Percentiles rank a stretch among this genome's conserved stretches.
Conservation (phyloP, 331 rosid genomes). For the Spiraea crenata region DNA sequence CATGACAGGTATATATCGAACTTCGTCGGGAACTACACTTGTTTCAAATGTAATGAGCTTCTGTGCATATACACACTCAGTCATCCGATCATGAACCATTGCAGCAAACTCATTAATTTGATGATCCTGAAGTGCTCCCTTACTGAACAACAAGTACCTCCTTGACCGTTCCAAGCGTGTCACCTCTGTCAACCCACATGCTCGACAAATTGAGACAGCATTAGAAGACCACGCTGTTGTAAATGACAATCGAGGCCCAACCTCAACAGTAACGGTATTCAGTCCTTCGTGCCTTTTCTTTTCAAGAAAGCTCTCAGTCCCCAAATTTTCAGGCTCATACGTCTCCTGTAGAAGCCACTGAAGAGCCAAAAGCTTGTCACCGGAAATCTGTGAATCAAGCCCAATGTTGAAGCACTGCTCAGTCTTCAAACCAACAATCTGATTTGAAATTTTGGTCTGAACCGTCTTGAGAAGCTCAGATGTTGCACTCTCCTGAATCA, state of each 20-base stretch:
- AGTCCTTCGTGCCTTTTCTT: slow-evolving; percentile 38
- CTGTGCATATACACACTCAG: slow-evolving; percentile 69
- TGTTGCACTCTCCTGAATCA: too few species aligned
- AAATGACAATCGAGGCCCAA: too few species aligned
- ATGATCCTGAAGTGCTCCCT: slow-evolving; percentile 18
- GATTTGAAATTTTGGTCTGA: too few species aligned
- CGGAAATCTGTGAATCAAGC: slow-evolving; percentile 42
- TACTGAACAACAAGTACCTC: too few species aligned
- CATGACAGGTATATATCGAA: slow-evolving; percentile 63
- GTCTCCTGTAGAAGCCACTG: slow-evolving; percentile 90
- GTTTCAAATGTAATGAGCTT: slow-evolving; percentile 70
- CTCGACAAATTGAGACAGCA: slow-evolving; percentile 81
- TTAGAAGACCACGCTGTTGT: slow-evolving; percentile 43
- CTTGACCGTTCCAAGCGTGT: too few species aligned
- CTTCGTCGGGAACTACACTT: slow-evolving; percentile 62
- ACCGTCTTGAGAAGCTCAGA: too few species aligned
- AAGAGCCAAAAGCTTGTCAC: slow-evolving; percentile 45
- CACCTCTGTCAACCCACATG: slow-evolving; percentile 43
- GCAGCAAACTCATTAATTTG: slow-evolving; percentile 69
- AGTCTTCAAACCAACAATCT: too few species aligned
- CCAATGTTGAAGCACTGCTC: too few species aligned
- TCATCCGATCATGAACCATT: slow-evolving; percentile 81
- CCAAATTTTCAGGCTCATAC: slow-evolving; percentile 78
- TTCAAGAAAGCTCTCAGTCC: slow-evolving; percentile 70
- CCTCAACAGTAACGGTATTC: too few species aligned